Percentiles rank a stretch among this genome's conserved stretches.
phyloP scores from a whole-genome alignment of 495 filamentous ascomycete genomes.

The Trichocladium antarcticum region DNA sequence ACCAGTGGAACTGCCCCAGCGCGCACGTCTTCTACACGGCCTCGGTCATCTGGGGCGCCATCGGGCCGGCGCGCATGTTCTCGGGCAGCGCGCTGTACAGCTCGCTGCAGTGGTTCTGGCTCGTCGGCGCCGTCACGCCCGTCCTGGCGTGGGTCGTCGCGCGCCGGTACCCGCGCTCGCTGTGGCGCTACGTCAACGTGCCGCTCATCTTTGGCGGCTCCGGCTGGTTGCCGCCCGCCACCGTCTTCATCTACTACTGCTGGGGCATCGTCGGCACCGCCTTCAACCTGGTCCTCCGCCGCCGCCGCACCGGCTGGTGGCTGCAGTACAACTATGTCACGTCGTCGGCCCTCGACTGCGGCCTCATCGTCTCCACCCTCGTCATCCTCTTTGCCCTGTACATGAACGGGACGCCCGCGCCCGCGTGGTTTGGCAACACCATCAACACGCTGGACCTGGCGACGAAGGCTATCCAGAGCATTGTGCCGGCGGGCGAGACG shows the following conservation, averaged over 20 bases:
- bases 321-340: slow-evolving; percentile 69
- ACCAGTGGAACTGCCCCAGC: slow-evolving; percentile 53
- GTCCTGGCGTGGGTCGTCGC: slow-evolving; percentile 50
- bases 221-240: slow-evolving; percentile 51
- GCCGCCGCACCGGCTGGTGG: slow-evolving; percentile 60
- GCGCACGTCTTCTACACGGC: slow-evolving; percentile 56
- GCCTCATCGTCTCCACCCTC: slow-evolving; percentile 53
- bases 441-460: slow-evolving; percentile 33
- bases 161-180: slow-evolving; percentile 46
- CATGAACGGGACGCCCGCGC: slow-evolving; percentile 40
- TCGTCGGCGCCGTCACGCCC: slow-evolving; percentile 49
- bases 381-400: slow-evolving; percentile 61
- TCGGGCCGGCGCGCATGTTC: slow-evolving; percentile 47
- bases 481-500: slow-evolving; percentile 28
- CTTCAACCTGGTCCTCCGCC: slow-evolving; percentile 56
- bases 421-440: slow-evolving; percentile 57
- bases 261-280: slow-evolving; percentile 58
- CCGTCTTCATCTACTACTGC: slow-evolving; percentile 52
- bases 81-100: slow-evolving; percentile 51
- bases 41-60: slow-evolving; percentile 41
- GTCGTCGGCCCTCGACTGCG: slow-evolving; percentile 59
- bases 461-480: slow-evolving; percentile 25
- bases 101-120: slow-evolving; percentile 57
- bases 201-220: slow-evolving; percentile 58
- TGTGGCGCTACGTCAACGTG: slow-evolving; percentile 50